phyloP scores from a whole-genome alignment of 73 alveolate genomes.

The Paramecium bursaria region DNA sequence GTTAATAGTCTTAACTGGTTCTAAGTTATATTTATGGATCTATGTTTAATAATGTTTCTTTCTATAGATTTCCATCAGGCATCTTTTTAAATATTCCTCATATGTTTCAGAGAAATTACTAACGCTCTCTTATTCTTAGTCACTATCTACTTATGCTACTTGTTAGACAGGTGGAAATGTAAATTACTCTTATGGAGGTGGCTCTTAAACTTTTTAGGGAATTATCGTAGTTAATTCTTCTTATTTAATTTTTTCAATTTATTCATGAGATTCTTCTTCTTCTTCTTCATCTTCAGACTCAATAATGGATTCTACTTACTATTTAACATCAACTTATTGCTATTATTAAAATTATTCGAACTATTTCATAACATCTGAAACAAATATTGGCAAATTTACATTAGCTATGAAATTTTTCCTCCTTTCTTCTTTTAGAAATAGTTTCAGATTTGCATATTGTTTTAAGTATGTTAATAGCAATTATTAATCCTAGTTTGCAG shows the following conservation, averaged over 20 bases:
- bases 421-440: slow-evolving; percentile 35
- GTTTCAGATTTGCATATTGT: not conserved
- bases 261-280: not conserved
- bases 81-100: not conserved
- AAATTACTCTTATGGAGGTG: too few relatives aligned
- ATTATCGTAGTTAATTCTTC: too few relatives aligned
- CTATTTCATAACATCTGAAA: slow-evolving; percentile 14
- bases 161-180: too few relatives aligned
- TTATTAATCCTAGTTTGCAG: slow-evolving; percentile 17
- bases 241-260: not conserved
- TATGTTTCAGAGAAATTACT: not conserved
- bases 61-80: not conserved
- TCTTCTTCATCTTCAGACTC: not conserved
- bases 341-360: too few relatives aligned
- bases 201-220: too few relatives aligned
- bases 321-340: not conserved
- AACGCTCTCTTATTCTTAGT: slow-evolving; percentile 1
- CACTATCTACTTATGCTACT: too few relatives aligned
- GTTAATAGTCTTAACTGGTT: not conserved
- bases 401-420: not conserved
- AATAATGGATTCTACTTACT: too few relatives aligned
- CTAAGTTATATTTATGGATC: not conserved
- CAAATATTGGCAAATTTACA: slow-evolving; percentile 44
- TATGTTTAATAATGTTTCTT: slow-evolving; percentile 7
- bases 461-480: not conserved